These are phyloP conservation scores for Monosporascus sp. DNA, from an alignment of 2,329 filamentous ascomycete genomes.

Conservation along the genomic window DNA sequence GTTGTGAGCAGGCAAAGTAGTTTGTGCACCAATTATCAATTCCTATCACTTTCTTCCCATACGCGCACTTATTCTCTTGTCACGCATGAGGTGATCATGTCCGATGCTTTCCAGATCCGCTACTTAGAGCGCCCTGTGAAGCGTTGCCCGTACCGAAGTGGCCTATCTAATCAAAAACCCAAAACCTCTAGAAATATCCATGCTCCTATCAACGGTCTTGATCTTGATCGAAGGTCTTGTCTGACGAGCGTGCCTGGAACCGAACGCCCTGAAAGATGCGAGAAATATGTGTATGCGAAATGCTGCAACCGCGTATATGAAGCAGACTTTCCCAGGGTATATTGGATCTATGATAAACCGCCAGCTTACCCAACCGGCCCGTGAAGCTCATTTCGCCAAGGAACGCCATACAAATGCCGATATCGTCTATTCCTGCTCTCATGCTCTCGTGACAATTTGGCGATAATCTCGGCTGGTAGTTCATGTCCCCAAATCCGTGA, in stretches of 20 bases:
- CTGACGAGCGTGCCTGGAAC: neutral
- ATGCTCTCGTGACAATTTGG: slow-evolving; percentile 5
- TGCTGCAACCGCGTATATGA: neutral
- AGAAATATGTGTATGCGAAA: neutral
- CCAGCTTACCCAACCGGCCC: neutral
- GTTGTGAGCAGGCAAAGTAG: too few species aligned
- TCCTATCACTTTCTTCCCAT: too few species aligned
- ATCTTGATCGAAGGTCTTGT: neutral
- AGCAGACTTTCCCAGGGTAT: neutral
- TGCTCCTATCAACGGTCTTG: neutral
- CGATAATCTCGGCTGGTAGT: neutral
- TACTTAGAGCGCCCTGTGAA: too few species aligned
- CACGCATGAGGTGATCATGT: too few species aligned
- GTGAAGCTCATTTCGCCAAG: neutral
- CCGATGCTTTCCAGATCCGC: too few species aligned
- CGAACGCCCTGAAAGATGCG: neutral
- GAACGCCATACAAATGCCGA: slow-evolving; percentile 5
- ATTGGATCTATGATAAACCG: neutral
- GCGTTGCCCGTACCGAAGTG: too few species aligned
- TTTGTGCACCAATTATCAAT: too few species aligned
- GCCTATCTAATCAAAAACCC: too few species aligned
- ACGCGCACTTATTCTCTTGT: too few species aligned
- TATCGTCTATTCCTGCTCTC: slow-evolving; percentile 6
- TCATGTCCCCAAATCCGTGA: slow-evolving; percentile 47
- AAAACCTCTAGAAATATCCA: neutral